phyloP scores from a whole-genome alignment of 2,329 filamentous ascomycete genomes.

The Colletotrichum sp. region DNA sequence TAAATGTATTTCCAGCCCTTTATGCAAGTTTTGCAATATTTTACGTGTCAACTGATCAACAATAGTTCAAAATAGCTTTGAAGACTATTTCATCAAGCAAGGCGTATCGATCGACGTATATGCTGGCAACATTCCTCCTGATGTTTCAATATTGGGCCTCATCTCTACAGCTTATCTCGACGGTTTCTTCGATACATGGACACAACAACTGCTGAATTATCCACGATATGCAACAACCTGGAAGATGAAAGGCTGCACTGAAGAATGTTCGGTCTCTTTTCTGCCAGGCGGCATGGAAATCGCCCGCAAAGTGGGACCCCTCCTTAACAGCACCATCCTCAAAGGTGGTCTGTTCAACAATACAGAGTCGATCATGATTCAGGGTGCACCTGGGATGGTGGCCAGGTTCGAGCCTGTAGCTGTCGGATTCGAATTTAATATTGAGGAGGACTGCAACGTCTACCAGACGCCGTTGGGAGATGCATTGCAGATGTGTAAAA shows the following conservation, averaged over 20 bases:
- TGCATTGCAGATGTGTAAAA: constrained; percentile 24
- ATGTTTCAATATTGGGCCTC: constrained; percentile 2
- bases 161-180: constrained; percentile 19
- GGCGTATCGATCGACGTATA: constrained; percentile 16
- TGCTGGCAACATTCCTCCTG: constrained; percentile 21
- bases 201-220: constrained; percentile 19
- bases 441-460: constrained; percentile 15
- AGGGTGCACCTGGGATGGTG: constrained; percentile 17
- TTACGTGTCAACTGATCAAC: not conserved
- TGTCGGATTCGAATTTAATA: constrained; percentile 6
- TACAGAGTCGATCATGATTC: constrained; percentile 17
- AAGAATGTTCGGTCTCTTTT: constrained; percentile 18
- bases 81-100: constrained; percentile 18
- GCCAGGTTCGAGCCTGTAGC: constrained; percentile 15
- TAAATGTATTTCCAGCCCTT: not conserved
- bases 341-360: constrained; percentile 16
- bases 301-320: constrained; percentile 13
- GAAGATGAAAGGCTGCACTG: constrained; percentile 13
- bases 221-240: constrained; percentile 20
- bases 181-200: constrained; percentile 22
- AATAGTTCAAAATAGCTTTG: constrained; percentile 20
- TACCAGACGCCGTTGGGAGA: constrained; percentile 19
- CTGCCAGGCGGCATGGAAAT: constrained; percentile 22
- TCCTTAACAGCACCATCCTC: constrained; percentile 22
- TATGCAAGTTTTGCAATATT: too few species aligned